Conservation (phyloP, 2,329 filamentous ascomycete genomes). For the Pseudocercospora fijiensis region DNA sequence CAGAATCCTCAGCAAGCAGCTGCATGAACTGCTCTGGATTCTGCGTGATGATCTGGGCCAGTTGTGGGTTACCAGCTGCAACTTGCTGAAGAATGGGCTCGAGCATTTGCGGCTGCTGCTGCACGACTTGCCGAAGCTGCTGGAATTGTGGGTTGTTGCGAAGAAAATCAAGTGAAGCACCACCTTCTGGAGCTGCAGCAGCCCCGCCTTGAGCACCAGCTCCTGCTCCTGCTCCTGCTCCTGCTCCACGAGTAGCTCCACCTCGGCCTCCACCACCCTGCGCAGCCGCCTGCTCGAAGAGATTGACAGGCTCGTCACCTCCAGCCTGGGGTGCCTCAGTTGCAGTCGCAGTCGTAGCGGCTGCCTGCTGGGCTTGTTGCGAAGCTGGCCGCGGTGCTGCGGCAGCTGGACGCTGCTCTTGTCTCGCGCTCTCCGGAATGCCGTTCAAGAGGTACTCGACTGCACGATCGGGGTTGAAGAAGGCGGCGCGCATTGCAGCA, state of each 20-base stretch:
- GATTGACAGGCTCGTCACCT: constrained; percentile 70
- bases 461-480: constrained; percentile 93
- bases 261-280: constrained; percentile 42
- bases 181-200: constrained; percentile 43
- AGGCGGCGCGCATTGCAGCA: constrained; percentile 91
- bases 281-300: constrained; percentile 71
- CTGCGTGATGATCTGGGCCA: constrained; percentile 86
- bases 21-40: constrained; percentile 93
- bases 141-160: constrained; percentile 97
- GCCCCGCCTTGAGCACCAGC: constrained; percentile 44
- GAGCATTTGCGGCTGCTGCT: constrained; percentile 97
- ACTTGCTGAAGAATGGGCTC: constrained; percentile 97
- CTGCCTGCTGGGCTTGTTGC: constrained; percentile 38
- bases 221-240: constrained; percentile 45
- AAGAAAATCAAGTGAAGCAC: constrained; percentile 80
- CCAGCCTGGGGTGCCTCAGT: constrained; percentile 77
- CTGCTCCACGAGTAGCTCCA: constrained; percentile 46
- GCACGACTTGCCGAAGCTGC: constrained; percentile 92
- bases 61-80: constrained; percentile 87
- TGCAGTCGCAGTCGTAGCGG: constrained; percentile 35
- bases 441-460: constrained; percentile 94
- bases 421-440: constrained; percentile 80
- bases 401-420: constrained; percentile 61
- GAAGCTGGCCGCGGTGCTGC: constrained; percentile 37
- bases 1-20: constrained; percentile 80